A percentile compares a stretch with the other conserved stretches of the same genome.
phyloP scores from a whole-genome alignment of 176 grass and related monocot species.

The Tuctoria greenei region DNA sequence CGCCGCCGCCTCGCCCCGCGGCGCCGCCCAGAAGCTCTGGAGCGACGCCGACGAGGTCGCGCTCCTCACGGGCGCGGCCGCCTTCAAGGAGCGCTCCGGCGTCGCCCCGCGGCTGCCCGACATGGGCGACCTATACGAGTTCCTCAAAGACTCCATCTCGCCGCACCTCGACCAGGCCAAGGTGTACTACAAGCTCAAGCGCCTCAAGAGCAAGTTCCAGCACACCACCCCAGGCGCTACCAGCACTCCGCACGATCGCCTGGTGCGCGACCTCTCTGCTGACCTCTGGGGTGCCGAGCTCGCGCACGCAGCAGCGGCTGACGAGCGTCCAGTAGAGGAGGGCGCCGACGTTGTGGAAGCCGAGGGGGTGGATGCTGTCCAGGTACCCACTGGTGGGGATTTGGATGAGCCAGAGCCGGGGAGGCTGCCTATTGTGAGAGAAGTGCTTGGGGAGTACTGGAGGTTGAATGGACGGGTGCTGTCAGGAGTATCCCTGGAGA shows the following conservation, averaged over 20 bases:
- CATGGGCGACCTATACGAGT: slow-evolving; percentile 50
- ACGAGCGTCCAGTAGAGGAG: not conserved
- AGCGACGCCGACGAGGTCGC: slow-evolving; percentile 54
- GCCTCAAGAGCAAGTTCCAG: slow-evolving; percentile 81
- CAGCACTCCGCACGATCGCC: slow-evolving; percentile 49
- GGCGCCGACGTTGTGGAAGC: slow-evolving; percentile 25
- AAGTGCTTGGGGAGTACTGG: slow-evolving; percentile 70
- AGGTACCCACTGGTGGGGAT: not conserved
- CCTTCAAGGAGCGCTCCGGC: slow-evolving; percentile 52
- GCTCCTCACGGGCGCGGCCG: slow-evolving; percentile 55
- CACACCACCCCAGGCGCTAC: slow-evolving; percentile 1
- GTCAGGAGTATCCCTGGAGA: slow-evolving; percentile 57
- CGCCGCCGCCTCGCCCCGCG: not conserved
- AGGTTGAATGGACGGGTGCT: slow-evolving; percentile 41
- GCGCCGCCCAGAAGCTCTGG: slow-evolving; percentile 58
- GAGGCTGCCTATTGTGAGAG: slow-evolving; percentile 44
- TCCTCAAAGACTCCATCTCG: slow-evolving; percentile 42
- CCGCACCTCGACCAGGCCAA: slow-evolving; percentile 57
- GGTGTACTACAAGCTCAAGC: slow-evolving; percentile 88
- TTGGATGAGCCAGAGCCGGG: not conserved
- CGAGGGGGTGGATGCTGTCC: slow-evolving; percentile 18
- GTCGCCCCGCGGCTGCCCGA: slow-evolving; percentile 44
- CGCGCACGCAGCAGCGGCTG: not conserved
- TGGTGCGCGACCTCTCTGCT: slow-evolving; percentile 51
- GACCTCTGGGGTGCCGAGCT: slow-evolving; percentile 55